A percentile compares a stretch with the other conserved stretches of the same genome.
Conservation (phyloP, 1,284 basidiomycete genomes). For the Pascua guehoae region DNA sequence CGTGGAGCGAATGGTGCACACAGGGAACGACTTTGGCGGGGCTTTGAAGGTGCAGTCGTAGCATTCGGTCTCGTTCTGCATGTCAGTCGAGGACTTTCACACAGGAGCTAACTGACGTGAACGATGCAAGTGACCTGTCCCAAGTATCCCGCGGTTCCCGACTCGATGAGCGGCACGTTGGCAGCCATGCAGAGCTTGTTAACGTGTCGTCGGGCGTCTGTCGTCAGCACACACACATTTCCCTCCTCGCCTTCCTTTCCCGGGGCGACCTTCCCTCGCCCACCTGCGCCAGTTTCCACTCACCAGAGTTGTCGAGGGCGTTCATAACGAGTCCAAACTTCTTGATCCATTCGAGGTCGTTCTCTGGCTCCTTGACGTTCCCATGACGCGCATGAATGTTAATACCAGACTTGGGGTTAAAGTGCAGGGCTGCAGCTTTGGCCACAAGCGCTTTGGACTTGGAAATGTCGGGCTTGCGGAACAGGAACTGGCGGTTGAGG, state of each 20-base stretch:
- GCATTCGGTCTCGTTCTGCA: conserved; percentile 77
- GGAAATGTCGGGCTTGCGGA: conserved; percentile 95
- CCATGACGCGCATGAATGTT: conserved; percentile 84
- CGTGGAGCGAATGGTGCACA: conserved; percentile 97
- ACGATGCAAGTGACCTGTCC: conserved; percentile 64
- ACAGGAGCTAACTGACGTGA: conserved; percentile 37
- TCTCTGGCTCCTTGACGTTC: conserved; percentile 92
- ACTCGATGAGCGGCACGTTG: conserved; percentile 86
- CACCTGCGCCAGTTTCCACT: conserved; percentile 26
- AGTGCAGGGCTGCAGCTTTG: conserved; percentile 77
- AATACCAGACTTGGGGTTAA: conserved; percentile 73
- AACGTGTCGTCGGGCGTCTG: conserved; percentile 84
- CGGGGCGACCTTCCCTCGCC: too few species aligned
- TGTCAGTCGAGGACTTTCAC: background rate
- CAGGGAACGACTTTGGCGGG: conserved; percentile 89
- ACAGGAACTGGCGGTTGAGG: conserved; percentile 95
- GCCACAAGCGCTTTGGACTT: conserved; percentile 94
- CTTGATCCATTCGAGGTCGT: conserved; percentile 84
- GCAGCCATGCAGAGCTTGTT: conserved; percentile 97
- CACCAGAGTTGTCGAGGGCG: conserved; percentile 91
- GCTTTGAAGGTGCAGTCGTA: conserved; percentile 89
- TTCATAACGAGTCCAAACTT: conserved; percentile 91
- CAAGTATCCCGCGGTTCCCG: conserved; percentile 91
- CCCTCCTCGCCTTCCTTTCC: conserved; percentile 30
- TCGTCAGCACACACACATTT: background rate